phyloP scores from a whole-genome alignment of 2,329 filamentous ascomycete species.

The Mollisia scopiformis region DNA sequence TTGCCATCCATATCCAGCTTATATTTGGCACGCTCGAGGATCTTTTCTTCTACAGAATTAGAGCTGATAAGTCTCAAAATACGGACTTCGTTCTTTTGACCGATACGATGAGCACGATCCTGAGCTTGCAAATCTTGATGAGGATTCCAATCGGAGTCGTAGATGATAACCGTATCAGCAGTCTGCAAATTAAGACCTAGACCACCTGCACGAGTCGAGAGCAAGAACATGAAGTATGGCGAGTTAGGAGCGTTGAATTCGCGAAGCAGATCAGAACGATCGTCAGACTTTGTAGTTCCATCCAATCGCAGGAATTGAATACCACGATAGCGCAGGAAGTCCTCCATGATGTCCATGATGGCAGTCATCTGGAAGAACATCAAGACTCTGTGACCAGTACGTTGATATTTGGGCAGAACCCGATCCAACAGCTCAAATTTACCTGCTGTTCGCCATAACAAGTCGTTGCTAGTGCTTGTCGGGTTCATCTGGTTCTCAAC shows the following conservation, averaged over 20 bases:
- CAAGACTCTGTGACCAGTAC: constrained; percentile 88
- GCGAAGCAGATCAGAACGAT: constrained; percentile 87
- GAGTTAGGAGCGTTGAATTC: constrained; percentile 90
- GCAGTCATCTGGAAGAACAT: constrained; percentile 99
- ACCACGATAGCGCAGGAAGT: constrained; percentile 84
- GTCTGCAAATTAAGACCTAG: constrained; percentile 96
- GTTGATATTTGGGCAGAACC: constrained; percentile 89
- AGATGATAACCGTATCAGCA: constrained; percentile 98
- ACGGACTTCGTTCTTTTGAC: constrained; percentile 98
- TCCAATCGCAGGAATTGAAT: constrained; percentile 90
- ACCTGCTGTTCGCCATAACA: constrained; percentile 92
- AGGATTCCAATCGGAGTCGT: constrained; percentile 99
- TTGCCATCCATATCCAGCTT: constrained; percentile 99
- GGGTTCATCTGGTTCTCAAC: constrained; percentile 99
- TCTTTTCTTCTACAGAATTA: constrained; percentile 98
- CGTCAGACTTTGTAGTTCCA: constrained; percentile 96
- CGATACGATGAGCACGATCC: constrained; percentile 99
- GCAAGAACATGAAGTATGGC: constrained; percentile 94
- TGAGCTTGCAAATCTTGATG: constrained; percentile 99
- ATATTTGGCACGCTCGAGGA: constrained; percentile 92
- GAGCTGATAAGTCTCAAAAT: constrained; percentile 95
- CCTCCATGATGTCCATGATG: constrained; percentile 99
- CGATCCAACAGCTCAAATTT: constrained; percentile 97
- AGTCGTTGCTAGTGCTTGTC: constrained; percentile 81
- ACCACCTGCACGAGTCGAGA: constrained; percentile 98